These are phyloP conservation scores for Boletus semigastroideus DNA, from an alignment of 1,284 basidiomycete genomes.

Conservation along the genomic window DNA sequence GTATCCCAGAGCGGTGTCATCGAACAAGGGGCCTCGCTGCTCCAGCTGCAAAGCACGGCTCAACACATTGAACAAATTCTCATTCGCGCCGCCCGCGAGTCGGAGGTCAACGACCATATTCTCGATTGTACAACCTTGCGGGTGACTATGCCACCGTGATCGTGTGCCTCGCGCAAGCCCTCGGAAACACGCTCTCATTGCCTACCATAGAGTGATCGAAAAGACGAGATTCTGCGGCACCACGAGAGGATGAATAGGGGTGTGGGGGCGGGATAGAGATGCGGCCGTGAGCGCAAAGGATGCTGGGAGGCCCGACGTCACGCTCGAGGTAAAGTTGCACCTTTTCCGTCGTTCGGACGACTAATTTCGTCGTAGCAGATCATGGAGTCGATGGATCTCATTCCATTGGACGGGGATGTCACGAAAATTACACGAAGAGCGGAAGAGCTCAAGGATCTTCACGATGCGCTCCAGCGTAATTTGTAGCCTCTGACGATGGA, in stretches of 20 bases:
- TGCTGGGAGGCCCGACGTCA: constrained; percentile 70
- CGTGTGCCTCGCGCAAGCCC: constrained; percentile 81
- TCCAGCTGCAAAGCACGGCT: constrained; percentile 69
- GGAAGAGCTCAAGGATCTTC: constrained; percentile 85
- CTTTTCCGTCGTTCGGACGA: not conserved
- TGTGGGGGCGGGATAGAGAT: constrained; percentile 66
- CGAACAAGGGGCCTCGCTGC: constrained; percentile 77
- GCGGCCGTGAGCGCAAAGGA: constrained; percentile 77
- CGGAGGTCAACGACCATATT: constrained; percentile 75
- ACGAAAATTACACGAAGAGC: constrained; percentile 84
- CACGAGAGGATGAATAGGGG: constrained; percentile 83
- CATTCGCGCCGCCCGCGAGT: constrained; percentile 75
- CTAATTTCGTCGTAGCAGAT: constrained; percentile 46
- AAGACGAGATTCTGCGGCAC: constrained; percentile 79
- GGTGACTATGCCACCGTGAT: constrained; percentile 91
- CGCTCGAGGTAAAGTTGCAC: constrained; percentile 69
- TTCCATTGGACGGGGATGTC: constrained; percentile 87
- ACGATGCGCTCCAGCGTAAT: constrained; percentile 89
- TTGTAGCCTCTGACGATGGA: constrained; percentile 95
- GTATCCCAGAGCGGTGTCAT: constrained; percentile 76
- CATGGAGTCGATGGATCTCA: constrained; percentile 86
- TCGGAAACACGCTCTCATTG: constrained; percentile 82
- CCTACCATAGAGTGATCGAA: constrained; percentile 70
- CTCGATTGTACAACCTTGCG: constrained; percentile 94
- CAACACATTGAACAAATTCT: constrained; percentile 87